Evolutionary conservation across 257 asterid genomes (phyloP).

Genomic region (Capsicum chinense): DNA sequence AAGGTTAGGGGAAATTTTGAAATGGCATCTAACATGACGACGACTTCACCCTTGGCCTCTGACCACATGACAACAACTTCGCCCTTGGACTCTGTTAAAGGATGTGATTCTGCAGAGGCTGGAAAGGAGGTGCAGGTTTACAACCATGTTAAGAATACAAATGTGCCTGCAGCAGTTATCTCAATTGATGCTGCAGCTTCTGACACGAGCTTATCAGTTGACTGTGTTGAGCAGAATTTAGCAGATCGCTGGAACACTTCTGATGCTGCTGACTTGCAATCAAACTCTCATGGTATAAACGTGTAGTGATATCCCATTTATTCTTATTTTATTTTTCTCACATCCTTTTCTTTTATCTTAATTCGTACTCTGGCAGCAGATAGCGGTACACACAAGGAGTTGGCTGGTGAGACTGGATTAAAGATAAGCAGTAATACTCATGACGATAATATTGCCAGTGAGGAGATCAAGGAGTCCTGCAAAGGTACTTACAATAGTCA

Average conservation of each 20-base stretch:
- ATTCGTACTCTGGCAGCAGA: background rate
- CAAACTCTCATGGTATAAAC: constrained; percentile 44
- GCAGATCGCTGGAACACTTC: constrained; percentile 26
- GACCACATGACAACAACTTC: constrained; percentile 25
- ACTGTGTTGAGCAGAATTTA: constrained; percentile 36
- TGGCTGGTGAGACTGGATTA: constrained; percentile 16
- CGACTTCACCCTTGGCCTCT: constrained; percentile 23
- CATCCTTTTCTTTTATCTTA: background rate
- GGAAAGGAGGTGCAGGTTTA: constrained; percentile 22
- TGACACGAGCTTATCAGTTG: constrained; percentile 33
- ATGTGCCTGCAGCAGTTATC: constrained; percentile 25
- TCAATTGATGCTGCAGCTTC: constrained; percentile 31
- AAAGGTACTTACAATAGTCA: background rate
- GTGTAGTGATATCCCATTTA: background rate
- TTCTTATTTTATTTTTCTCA: background rate
- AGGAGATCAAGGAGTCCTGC: constrained; percentile 16
- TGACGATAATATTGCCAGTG: background rate
- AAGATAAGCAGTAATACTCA: constrained; percentile 7
- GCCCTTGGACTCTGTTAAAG: constrained; percentile 31
- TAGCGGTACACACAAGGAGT: background rate
- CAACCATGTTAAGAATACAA: constrained; percentile 5
- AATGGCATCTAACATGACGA: constrained; percentile 32
- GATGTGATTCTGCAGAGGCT: constrained; percentile 25
- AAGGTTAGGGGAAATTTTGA: constrained; percentile 38
- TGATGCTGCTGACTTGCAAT: constrained; percentile 16